phyloP scores from a whole-genome alignment of 2,329 filamentous ascomycete genomes.

The Ascochyta pisi region DNA sequence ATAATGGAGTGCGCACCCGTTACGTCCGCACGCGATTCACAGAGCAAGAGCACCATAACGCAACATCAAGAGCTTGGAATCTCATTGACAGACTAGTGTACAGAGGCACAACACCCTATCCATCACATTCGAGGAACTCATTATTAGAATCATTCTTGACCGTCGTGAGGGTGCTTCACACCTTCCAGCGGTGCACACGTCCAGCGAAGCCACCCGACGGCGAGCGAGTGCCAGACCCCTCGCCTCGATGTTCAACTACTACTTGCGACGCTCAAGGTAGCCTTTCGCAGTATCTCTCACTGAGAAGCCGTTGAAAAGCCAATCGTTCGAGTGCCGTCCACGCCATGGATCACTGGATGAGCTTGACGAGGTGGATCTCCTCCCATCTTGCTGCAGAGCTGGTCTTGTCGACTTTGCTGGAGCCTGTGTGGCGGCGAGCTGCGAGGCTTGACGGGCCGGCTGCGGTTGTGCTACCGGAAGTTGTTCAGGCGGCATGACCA shows the following conservation, averaged over 20 bases:
- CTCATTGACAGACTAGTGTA: conserved; percentile 2
- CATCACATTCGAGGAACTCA: background rate
- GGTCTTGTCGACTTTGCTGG: conserved; percentile 32
- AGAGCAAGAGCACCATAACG: background rate
- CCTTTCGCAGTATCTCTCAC: conserved; percentile 47
- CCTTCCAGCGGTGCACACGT: conserved; percentile 2
- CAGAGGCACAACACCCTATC: background rate
- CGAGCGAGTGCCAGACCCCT: conserved; percentile 1
- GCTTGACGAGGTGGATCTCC: conserved; percentile 40
- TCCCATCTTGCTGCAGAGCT: conserved; percentile 29
- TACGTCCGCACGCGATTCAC: background rate
- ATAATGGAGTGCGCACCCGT: background rate
- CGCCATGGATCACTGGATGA: conserved; percentile 43
- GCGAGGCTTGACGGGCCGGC: conserved; percentile 24
- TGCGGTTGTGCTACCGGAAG: conserved; percentile 23
- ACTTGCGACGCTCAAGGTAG: conserved; percentile 35
- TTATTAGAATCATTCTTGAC: conserved; percentile 2
- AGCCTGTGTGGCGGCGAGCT: conserved; percentile 1
- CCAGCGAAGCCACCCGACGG: conserved; percentile 2
- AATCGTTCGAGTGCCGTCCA: conserved; percentile 49
- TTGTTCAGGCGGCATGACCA: conserved; percentile 37
- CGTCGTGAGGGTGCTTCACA: background rate
- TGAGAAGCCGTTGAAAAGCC: conserved; percentile 49
- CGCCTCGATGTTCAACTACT: conserved; percentile 1
- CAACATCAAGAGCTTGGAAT: background rate